Base-by-base conservation (phyloP, 345 rosid genomes). In the Pistacia integerrima region DNA sequence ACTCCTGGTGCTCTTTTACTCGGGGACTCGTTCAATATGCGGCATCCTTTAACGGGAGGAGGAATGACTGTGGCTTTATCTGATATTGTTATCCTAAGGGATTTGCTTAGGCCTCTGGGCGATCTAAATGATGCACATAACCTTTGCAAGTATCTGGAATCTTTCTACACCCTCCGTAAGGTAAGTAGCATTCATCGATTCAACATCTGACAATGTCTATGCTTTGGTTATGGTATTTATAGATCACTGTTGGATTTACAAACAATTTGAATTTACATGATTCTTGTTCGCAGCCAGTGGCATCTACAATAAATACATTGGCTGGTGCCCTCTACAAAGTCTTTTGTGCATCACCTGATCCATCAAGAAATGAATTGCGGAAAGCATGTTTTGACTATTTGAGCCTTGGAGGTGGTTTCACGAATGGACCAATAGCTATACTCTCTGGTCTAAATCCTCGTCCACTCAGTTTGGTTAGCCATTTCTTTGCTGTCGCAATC, bases 21-120 rank as follows among this genome's bases (percentile, higher is more conserved):
- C 4, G 54, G 64, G 36, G 74, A 57, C 41, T 18, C 74, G 13
- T 71, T 71, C 55, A 71, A 71, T 58, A 71, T 71, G 74, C 2
- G 55, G 35, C 65, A 57, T 38, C 74, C 74, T 25, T 25, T 71
- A 71, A 71, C 74, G 2, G 74, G 64, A 58, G 55, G 74, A 36
- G 74, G 64, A 38, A 71, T 59, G 65, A 71, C 64, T 2, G 74
- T 58, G 17, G 74, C 64, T 59, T 58, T 71, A 58, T 71, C 65
- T 20, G 74, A 71, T 28, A 41, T 58, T 38, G 36, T 71, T 13
- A 52, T 25, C 3, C 22, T 57, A 22, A 71, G 38, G 52, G 35
- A 71, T 58, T 64, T 71, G 8, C 25, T 25, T 25, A 25, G 25
- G 25, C 25, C 25, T 25, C 25, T 25, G 25, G 25, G 4, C 1